These are phyloP conservation scores for Clavulina sp. DNA, from an alignment of 768 basidiomycete species.

Conservation along the genomic window DNA sequence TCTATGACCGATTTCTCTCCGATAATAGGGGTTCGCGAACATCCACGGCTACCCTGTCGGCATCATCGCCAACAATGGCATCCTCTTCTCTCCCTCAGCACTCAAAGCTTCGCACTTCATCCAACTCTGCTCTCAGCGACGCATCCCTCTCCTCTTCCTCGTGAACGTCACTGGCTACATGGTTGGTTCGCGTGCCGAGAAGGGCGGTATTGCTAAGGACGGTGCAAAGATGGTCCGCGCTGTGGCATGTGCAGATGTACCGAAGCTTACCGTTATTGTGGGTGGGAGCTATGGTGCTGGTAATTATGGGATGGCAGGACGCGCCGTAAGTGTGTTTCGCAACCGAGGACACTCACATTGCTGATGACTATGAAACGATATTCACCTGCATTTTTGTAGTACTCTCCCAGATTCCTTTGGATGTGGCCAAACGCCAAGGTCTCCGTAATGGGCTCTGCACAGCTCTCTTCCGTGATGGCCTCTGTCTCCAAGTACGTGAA, in stretches of 20 bases:
- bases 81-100: slow-evolving; percentile 84
- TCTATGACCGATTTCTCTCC: background rate
- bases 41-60: slow-evolving; percentile 83
- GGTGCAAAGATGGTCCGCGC: slow-evolving; percentile 96
- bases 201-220: slow-evolving; percentile 88
- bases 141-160: slow-evolving; percentile 78
- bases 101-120: slow-evolving; percentile 93
- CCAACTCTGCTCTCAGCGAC: slow-evolving; percentile 78
- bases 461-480: slow-evolving; percentile 85
- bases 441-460: slow-evolving; percentile 88
- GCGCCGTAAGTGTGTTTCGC: slow-evolving; percentile 46
- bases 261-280: slow-evolving; percentile 83
- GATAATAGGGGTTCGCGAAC: slow-evolving; percentile 56
- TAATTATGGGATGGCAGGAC: slow-evolving; percentile 90
- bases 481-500: slow-evolving; percentile 57
- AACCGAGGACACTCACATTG: background rate
- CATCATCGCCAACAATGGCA: slow-evolving; percentile 88
- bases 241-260: slow-evolving; percentile 84
- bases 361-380: slow-evolving; percentile 3
- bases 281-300: slow-evolving; percentile 92
- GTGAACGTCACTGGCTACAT: slow-evolving; percentile 98
- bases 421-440: slow-evolving; percentile 95
- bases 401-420: slow-evolving; percentile 89
- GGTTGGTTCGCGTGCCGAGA: slow-evolving; percentile 92
- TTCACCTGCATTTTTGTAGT: slow-evolving; percentile 28